Evolutionary conservation across 495 filamentous ascomycete species (phyloP), one percentile per base, ranked within the genome.

Genomic region (Lasiosphaeria ovina): DNA sequence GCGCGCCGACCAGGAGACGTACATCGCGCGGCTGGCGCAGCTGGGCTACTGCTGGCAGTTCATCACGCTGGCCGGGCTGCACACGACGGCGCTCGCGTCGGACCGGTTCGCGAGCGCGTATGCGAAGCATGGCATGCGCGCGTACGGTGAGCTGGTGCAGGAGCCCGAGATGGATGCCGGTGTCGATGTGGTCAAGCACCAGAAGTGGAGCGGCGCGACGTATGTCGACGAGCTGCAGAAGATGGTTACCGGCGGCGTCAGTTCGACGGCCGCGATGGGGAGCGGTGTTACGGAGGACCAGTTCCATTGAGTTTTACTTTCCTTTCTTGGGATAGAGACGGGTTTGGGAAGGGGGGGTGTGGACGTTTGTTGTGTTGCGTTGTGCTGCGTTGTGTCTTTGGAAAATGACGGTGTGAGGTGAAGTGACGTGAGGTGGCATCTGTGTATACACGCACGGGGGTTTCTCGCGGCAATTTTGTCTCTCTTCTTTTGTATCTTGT

Each of bases 21-120:
- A 97, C 78, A 98, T 98, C 79, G 78, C 87, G 61, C 90, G 93
- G 24, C 88, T 98, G 44, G 91, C 86, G 57, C 74, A 77, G 47
- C 85, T 98, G 35, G 94, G 94, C 51, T 98, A 97, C 84, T 95
- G 89, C 83, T 98, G 94, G 94, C 94, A 98, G 76, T 98, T 98
- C 85, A 98, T 98, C 81, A 98, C 95, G 35, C 86, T 98, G 38
- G 94, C 93, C n/a, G 95, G 94, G 60, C 82, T 98, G 66, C 95
- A 98, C 81, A 96, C 90, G 35, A 96, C 91, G 5, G 94, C 94
- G 24, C 83, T 98, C 33, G 95, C 95, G 75, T 85, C 85, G 48
- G 86, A 97, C 73, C 83, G 87, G 54, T 98, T 98, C 76, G 86
- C 92, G 54, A 85, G 86, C 74, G 91, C 92, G 32, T 98, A 89